Evolutionary conservation across 2,329 filamentous ascomycete genomes (phyloP).

Genomic region (Colletotrichum tamarilloi): DNA sequence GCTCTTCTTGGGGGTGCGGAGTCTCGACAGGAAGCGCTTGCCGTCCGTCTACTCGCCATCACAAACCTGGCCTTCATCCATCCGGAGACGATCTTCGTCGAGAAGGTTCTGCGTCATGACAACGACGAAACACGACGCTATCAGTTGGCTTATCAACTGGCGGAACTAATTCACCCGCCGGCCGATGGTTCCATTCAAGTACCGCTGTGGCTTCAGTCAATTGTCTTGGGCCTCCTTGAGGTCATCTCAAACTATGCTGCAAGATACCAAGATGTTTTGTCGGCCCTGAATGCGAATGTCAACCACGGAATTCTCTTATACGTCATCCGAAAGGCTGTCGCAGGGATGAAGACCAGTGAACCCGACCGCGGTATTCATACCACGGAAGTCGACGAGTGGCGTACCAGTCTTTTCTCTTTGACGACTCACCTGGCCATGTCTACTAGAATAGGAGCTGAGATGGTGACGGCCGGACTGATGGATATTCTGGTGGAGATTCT

Average conservation of each 20-base stretch:
- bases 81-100: slow-evolving; percentile 82
- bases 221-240: slow-evolving; percentile 84
- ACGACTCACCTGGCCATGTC: slow-evolving; percentile 83
- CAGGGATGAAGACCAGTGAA: slow-evolving; percentile 75
- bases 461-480: slow-evolving; percentile 90
- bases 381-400: slow-evolving; percentile 86
- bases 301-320: slow-evolving; percentile 97
- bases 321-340: slow-evolving; percentile 89
- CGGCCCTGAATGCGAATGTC: slow-evolving; percentile 93
- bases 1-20: slow-evolving; percentile 75
- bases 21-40: slow-evolving; percentile 79
- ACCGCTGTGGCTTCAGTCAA: slow-evolving; percentile 82
- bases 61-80: slow-evolving; percentile 93
- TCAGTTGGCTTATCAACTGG: slow-evolving; percentile 91
- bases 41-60: slow-evolving; percentile 85
- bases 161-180: slow-evolving; percentile 89
- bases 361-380: slow-evolving; percentile 67
- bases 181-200: slow-evolving; percentile 74
- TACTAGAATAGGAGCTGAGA: slow-evolving; percentile 80
- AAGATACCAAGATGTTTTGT: slow-evolving; percentile 84
- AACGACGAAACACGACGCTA: slow-evolving; percentile 88
- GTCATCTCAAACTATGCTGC: slow-evolving; percentile 83
- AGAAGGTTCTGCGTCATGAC: slow-evolving; percentile 88
- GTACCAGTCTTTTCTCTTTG: slow-evolving; percentile 88
- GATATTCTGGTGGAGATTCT: slow-evolving; percentile 91